phyloP scores from a whole-genome alignment of 1,284 basidiomycete species.

The Agaricales sp. region DNA sequence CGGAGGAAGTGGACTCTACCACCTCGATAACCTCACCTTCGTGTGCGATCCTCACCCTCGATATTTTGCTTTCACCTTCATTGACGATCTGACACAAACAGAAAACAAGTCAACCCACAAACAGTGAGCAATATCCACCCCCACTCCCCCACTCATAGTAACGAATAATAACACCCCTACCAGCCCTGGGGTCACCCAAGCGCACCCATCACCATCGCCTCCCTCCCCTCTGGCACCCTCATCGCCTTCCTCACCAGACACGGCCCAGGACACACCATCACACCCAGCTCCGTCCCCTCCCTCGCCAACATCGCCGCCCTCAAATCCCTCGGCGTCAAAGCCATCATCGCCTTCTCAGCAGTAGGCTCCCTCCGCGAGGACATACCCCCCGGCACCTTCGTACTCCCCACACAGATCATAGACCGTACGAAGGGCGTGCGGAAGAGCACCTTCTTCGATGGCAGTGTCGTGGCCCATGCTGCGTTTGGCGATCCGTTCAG shows the following conservation, averaged over 20 bases:
- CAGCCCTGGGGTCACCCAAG: constrained; percentile 94
- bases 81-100: constrained; percentile 17
- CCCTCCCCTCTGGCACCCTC: constrained; percentile 67
- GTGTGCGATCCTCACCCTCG: constrained; percentile 40
- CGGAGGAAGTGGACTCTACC: constrained; percentile 80
- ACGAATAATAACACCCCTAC: constrained; percentile 7
- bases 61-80: not conserved
- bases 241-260: constrained; percentile 93
- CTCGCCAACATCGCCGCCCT: constrained; percentile 95
- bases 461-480: constrained; percentile 81
- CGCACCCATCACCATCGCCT: constrained; percentile 83
- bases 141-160: constrained; percentile 3
- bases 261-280: constrained; percentile 65
- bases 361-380: constrained; percentile 96
- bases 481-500: constrained; percentile 91
- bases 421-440: constrained; percentile 93
- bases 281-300: constrained; percentile 71
- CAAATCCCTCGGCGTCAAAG: constrained; percentile 84
- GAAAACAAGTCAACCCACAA: constrained; percentile 60
- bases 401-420: constrained; percentile 89
- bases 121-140: constrained; percentile 35
- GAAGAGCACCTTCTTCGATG: constrained; percentile 81
- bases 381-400: constrained; percentile 85
- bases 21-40: constrained; percentile 80
- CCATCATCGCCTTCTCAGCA: constrained; percentile 89